These are phyloP conservation scores for Aethionema arabicum DNA, from an alignment of 345 rosid genomes.

Conservation along the genomic window DNA sequence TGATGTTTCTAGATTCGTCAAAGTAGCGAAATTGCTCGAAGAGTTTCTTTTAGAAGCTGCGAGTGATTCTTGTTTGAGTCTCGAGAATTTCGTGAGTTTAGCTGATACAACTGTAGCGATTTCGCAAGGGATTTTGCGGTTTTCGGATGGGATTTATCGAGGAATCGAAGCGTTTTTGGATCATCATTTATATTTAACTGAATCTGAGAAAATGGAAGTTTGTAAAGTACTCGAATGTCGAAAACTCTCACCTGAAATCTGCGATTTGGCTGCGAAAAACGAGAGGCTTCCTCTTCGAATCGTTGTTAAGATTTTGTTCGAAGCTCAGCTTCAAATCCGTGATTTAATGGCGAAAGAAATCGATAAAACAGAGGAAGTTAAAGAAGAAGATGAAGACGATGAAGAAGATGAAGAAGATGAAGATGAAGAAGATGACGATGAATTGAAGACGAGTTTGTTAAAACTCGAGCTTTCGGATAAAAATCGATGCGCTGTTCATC, in stretches of 20 bases:
- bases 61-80: conserved; percentile 52
- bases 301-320: conserved; percentile 52
- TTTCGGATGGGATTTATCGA: conserved; percentile 64
- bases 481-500: conserved; percentile 35
- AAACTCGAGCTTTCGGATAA: conserved; percentile 47
- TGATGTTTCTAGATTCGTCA: conserved; percentile 31
- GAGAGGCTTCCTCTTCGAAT: conserved; percentile 66
- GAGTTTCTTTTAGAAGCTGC: conserved; percentile 63
- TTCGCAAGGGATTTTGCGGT: conserved; percentile 45
- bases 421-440: conserved; percentile 42
- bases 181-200: conserved; percentile 57
- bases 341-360: conserved; percentile 46
- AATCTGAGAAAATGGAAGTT: conserved; percentile 59
- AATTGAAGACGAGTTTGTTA: conserved; percentile 50
- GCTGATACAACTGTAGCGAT: conserved; percentile 55
- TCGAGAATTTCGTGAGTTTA: conserved; percentile 47
- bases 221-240: conserved; percentile 63
- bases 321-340: conserved; percentile 60
- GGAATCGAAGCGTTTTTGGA: conserved; percentile 73
- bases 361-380: conserved; percentile 29
- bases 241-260: conserved; percentile 64
- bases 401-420: conserved; percentile 44
- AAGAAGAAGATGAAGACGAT: conserved; percentile 35
- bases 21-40: conserved; percentile 66
- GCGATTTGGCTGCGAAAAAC: conserved; percentile 59